These are phyloP conservation scores for Sporormia fimetaria DNA, from an alignment of 495 filamentous ascomycete species.

Conservation along the genomic window DNA sequence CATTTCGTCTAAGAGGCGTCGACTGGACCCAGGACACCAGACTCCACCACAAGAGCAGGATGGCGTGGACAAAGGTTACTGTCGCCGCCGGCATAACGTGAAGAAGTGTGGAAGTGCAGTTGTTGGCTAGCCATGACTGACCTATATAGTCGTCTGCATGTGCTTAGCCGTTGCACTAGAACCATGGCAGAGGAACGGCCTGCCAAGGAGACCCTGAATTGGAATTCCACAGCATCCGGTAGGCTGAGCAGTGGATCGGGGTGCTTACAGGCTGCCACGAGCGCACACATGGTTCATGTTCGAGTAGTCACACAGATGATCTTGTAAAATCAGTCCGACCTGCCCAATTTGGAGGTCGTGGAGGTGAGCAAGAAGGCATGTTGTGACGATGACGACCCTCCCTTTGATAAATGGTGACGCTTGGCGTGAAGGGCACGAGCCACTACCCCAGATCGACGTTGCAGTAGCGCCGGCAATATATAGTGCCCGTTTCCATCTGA, in stretches of 20 bases:
- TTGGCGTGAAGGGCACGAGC: neutral
- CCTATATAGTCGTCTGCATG: slow-evolving; percentile 20
- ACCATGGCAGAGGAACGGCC: neutral
- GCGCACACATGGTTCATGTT: slow-evolving; percentile 12
- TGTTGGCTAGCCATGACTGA: slow-evolving; percentile 12
- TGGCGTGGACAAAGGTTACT: slow-evolving; percentile 9
- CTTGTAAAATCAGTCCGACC: slow-evolving; percentile 7
- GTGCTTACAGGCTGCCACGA: slow-evolving; percentile 19
- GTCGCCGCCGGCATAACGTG: slow-evolving; percentile 12
- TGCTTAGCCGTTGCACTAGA: slow-evolving; percentile 16
- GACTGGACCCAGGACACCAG: slow-evolving; percentile 4
- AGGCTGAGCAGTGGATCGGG: slow-evolving; percentile 1
- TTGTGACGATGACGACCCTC: no score
- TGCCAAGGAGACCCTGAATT: slow-evolving; percentile 8
- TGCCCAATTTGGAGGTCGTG: slow-evolving; percentile 5
- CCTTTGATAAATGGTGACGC: no score
- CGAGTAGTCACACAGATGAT: slow-evolving; percentile 2
- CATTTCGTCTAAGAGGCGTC: slow-evolving; percentile 2
- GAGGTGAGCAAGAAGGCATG: neutral
- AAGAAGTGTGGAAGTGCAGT: slow-evolving; percentile 6
- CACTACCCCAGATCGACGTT: slow-evolving; percentile 5
- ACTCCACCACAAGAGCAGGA: slow-evolving; percentile 6
- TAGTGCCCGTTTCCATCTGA: slow-evolving; percentile 1
- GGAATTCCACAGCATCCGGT: slow-evolving; percentile 8
- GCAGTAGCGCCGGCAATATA: neutral